Conservation (phyloP, 495 filamentous ascomycete species). For the Tuber aestivum region DNA sequence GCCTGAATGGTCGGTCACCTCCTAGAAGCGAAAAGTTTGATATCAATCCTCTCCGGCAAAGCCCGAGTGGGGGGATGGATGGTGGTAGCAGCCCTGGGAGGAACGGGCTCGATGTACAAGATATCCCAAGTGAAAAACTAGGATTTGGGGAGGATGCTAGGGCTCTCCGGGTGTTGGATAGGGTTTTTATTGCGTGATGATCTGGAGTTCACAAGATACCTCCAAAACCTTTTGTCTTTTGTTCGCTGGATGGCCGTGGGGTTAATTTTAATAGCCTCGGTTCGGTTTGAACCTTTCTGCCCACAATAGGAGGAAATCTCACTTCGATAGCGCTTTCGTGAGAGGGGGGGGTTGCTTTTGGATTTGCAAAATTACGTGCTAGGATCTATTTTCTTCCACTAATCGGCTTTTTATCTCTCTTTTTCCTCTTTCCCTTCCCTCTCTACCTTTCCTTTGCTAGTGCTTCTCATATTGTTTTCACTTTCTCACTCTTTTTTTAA, state of each 20-base stretch:
- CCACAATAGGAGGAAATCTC: not conserved
- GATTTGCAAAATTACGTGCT: slow-evolving; percentile 15
- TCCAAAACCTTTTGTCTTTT: slow-evolving; percentile 17
- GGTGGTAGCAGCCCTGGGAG: slow-evolving; percentile 42
- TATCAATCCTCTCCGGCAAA: slow-evolving; percentile 40
- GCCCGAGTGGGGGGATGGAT: slow-evolving; percentile 42
- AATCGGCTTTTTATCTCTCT: slow-evolving; percentile 23
- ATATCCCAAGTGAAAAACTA: slow-evolving; percentile 61
- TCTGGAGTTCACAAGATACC: slow-evolving; percentile 1
- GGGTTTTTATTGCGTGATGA: slow-evolving; percentile 39
- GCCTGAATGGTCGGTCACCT: slow-evolving; percentile 40
- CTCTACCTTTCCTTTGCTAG: slow-evolving; percentile 25
- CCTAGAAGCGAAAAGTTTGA: slow-evolving; percentile 35
- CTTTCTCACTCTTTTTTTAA: slow-evolving; percentile 35
- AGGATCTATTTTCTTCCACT: slow-evolving; percentile 16
- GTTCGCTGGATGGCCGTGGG: slow-evolving; percentile 18
- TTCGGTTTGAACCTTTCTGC: not conserved
- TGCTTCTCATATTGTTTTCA: slow-evolving; percentile 21
- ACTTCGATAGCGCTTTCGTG: slow-evolving; percentile 42
- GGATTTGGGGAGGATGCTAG: slow-evolving; percentile 61
- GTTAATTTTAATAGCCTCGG: slow-evolving; percentile 46
- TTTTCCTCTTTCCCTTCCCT: slow-evolving; percentile 24
- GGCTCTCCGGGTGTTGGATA: slow-evolving; percentile 61
- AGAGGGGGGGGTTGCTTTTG: slow-evolving; percentile 39
- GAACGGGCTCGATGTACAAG: slow-evolving; percentile 50